A percentile compares a stretch with the other conserved stretches of the same genome.
Conservation (phyloP, 2,329 filamentous ascomycete species). For the Xylariomycetidae sp. region DNA sequence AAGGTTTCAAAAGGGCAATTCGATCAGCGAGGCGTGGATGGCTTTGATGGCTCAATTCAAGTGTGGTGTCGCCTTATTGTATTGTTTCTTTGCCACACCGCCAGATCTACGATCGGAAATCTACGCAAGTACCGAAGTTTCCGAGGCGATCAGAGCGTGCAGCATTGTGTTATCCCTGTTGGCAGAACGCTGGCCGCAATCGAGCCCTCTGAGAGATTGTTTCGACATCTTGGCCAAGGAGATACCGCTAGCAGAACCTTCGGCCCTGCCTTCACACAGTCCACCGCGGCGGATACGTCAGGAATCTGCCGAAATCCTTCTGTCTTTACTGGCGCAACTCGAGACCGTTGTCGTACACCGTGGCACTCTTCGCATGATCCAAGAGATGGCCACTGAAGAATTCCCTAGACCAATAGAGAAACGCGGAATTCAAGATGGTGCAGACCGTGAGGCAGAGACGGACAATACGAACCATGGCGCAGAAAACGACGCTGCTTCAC, state of each 20-base stretch:
- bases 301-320: not conserved
- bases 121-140: constrained; percentile 1
- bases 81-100: constrained; percentile 6
- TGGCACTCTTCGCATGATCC: constrained; percentile 6
- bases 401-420: constrained; percentile 3
- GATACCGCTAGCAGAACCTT: constrained; percentile 3
- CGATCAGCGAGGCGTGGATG: constrained; percentile 23
- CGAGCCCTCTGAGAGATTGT: constrained; percentile 1
- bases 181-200: constrained; percentile 4
- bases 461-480: not conserved
- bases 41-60: constrained; percentile 4
- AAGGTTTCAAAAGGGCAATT: constrained; percentile 22
- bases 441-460: not conserved
- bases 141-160: constrained; percentile 4
- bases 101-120: not conserved
- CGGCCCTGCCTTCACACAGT: not conserved
- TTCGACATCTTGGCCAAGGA: constrained; percentile 5
- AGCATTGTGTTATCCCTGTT: constrained; percentile 3
- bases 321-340: constrained; percentile 1
- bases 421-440: not conserved
- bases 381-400: constrained; percentile 5
- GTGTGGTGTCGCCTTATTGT: constrained; percentile 5
- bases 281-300: constrained; percentile 1
- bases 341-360: constrained; percentile 4
- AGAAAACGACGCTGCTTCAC: constrained; percentile 3